Base-by-base conservation (phyloP, 1,284 basidiomycete genomes). In the Sanghuangporus baumii region DNA sequence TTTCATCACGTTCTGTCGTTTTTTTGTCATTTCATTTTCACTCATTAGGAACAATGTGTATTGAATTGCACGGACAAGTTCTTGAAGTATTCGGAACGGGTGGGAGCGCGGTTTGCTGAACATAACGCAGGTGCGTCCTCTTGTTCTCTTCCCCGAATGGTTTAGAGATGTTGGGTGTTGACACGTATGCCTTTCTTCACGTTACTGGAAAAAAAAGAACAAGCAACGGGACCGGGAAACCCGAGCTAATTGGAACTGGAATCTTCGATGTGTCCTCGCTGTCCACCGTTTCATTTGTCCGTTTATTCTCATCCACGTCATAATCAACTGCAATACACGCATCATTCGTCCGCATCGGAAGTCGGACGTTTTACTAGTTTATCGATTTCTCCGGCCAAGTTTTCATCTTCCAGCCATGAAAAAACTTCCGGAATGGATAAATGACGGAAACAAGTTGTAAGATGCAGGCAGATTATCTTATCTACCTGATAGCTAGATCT, bases 21-120 rank as follows among this genome's bases (percentile, higher is more conserved):
- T 37, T 20, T 34, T 57, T 36, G 14, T n/a, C 40, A 6, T 59
- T 47, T 60, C 14, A 12, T 40, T 55, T 23, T 50, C 26, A n/a
- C 18, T 57, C 47, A 63, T 41, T 67, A 90, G 88, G 88, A 89
- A 69, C 78, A 81, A 72, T 91, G 88, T 69, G 79, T 90, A 57
- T 77, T 81, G 72, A 87, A 89, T 73, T 91, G 88, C 73, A 79
- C 87, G 11, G 95, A 97, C 79, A 99, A 98, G 78, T 98, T 97
- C 80, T 79, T 98, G 72, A 98, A 98, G 75, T 94, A 98, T 74
- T 96, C 94, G 31, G 96, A 98, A 75, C 83, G 96, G 62, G 90
- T 97, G 1, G 94, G 94, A 5, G 91, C 94, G 26, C 84, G 96
- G 60, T 98, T 97, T 74, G 91, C 92, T 59, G 93, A 96, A 74